A percentile compares a stretch with the other conserved stretches of the same genome.
phyloP scores from a whole-genome alignment of 2,329 filamentous ascomycete genomes.

The Fusarium graminum region DNA sequence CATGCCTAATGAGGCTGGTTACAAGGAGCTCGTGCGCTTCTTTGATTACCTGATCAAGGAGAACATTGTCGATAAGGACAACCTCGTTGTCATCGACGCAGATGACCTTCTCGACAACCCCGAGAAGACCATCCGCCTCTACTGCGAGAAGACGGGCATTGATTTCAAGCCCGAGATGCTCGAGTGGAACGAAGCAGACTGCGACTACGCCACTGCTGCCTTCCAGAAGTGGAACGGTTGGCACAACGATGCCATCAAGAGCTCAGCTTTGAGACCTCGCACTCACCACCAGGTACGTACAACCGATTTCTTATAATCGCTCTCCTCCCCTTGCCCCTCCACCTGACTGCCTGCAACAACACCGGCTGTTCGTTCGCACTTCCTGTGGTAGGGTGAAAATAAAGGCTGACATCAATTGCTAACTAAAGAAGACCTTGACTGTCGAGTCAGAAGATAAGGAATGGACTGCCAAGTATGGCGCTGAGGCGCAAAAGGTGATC shows the following conservation, averaged over 20 bases:
- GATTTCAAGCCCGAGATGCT: constrained; percentile 84
- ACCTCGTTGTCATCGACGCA: constrained; percentile 90
- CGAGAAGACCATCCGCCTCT: constrained; percentile 78
- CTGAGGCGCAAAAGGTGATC: constrained; percentile 77
- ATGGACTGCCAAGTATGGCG: constrained; percentile 81
- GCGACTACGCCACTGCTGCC: constrained; percentile 76
- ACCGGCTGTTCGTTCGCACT: constrained; percentile 37
- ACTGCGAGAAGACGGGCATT: constrained; percentile 85
- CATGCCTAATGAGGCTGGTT: constrained; percentile 89
- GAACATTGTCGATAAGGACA: constrained; percentile 76
- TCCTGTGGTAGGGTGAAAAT: constrained; percentile 41
- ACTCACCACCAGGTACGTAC: constrained; percentile 70
- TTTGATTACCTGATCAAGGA: constrained; percentile 85
- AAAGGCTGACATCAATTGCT: constrained; percentile 39
- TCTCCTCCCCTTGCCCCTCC: constrained; percentile 19
- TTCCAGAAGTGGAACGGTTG: constrained; percentile 99
- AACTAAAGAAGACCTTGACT: constrained; percentile 69
- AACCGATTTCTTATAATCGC: constrained; percentile 31
- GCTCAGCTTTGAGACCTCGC: constrained; percentile 79
- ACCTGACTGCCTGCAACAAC: constrained; percentile 45
- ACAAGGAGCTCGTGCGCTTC: constrained; percentile 85
- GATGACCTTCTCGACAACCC: constrained; percentile 94
- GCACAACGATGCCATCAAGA: constrained; percentile 93
- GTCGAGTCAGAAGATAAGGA: constrained; percentile 76
- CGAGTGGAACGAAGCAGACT: constrained; percentile 82